These are phyloP conservation scores for Beauveria brongniartii DNA, from an alignment of 2,329 filamentous ascomycete genomes.

Conservation along the genomic window DNA sequence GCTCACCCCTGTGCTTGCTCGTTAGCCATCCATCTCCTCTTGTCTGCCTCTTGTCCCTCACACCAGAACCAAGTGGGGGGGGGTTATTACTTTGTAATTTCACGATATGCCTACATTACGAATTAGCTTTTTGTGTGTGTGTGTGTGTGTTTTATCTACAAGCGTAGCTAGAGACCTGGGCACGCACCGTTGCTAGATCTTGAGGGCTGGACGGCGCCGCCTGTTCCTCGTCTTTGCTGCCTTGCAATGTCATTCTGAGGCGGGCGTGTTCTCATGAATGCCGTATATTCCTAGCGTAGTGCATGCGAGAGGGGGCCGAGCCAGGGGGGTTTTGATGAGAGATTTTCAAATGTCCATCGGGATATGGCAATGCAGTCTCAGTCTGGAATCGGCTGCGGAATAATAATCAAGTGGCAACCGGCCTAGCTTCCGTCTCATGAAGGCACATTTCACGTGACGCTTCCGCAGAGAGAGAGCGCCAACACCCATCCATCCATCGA, in stretches of 20 bases:
- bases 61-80: neutral
- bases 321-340: too few relatives aligned
- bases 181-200: slow-evolving; percentile 2
- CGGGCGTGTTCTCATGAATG: neutral
- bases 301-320: neutral
- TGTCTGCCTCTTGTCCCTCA: neutral
- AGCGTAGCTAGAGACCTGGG: neutral
- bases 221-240: neutral
- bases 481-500: too few relatives aligned
- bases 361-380: too few relatives aligned
- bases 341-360: too few relatives aligned
- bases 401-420: too few relatives aligned
- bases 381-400: too few relatives aligned
- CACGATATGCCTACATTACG: slow-evolving; percentile 11
- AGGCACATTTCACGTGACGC: too few relatives aligned
- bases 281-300: neutral
- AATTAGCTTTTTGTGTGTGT: neutral
- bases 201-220: neutral
- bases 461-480: too few relatives aligned
- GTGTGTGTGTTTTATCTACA: too few relatives aligned
- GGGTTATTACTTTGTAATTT: slow-evolving; percentile 15
- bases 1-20: slow-evolving; percentile 38
- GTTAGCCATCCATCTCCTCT: neutral
- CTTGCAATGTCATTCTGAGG: neutral
- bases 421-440: too few relatives aligned